These are phyloP conservation scores for Colletotrichum shisoi DNA, from an alignment of 2,329 filamentous ascomycete genomes.

Conservation along the genomic window DNA sequence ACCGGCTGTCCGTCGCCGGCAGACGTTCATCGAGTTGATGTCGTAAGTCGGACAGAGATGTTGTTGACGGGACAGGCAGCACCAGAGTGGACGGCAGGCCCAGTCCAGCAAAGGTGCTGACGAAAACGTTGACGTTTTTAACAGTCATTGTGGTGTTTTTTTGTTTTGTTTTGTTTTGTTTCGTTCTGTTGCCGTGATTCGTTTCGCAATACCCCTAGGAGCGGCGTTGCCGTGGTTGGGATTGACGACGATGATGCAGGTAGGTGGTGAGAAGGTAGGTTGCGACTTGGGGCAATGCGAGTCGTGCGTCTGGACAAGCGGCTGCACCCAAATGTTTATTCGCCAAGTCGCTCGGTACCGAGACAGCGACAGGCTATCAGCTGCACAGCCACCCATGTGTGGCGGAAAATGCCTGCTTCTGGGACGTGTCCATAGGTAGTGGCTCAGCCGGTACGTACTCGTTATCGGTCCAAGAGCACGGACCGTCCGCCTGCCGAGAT, in stretches of 20 bases:
- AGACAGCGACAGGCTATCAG: not conserved
- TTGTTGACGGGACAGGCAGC: slow-evolving; percentile 72
- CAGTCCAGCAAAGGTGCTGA: slow-evolving; percentile 84
- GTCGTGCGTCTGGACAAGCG: slow-evolving; percentile 2
- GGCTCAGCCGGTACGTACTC: not conserved
- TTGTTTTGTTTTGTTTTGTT: not conserved
- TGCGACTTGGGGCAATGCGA: slow-evolving; percentile 8
- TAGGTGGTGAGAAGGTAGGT: not conserved
- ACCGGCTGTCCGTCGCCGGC: slow-evolving; percentile 63
- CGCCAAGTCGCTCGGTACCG: not conserved
- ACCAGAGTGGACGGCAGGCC: slow-evolving; percentile 83
- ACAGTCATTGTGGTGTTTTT: slow-evolving; percentile 57
- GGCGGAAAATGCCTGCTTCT: not conserved
- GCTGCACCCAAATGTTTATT: not conserved
- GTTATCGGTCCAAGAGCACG: not conserved
- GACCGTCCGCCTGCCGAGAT: slow-evolving; percentile 5
- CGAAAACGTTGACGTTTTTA: slow-evolving; percentile 76
- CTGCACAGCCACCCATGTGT: not conserved
- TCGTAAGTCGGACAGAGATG: slow-evolving; percentile 73
- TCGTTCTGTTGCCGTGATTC: not conserved
- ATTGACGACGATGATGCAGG: not conserved
- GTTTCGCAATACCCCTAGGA: not conserved
- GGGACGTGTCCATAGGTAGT: not conserved
- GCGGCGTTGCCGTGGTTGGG: not conserved
- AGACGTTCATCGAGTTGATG: slow-evolving; percentile 67